Evolutionary conservation across 1,284 basidiomycete species (phyloP), one percentile per base, ranked within the genome.

Genomic region (Tilletia setariae): DNA sequence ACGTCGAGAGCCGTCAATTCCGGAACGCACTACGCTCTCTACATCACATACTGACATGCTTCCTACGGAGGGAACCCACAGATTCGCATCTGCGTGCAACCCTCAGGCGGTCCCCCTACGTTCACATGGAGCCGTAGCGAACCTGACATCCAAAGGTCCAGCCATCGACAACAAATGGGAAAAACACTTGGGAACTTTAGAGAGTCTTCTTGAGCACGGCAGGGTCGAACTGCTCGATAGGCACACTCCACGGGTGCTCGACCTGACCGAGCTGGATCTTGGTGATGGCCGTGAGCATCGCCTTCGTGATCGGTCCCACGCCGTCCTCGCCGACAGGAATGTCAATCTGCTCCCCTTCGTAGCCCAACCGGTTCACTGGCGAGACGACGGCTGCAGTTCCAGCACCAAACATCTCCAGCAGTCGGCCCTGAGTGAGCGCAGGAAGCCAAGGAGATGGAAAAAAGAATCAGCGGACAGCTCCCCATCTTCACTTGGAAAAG

Each of bases 361-460:
- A 98, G 9, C 94, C 94, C 79, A 90, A 88, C 46, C 85, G 84
- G 32, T 86, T 85, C 30, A 90, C 85, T 16, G 88, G 86, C 0
- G 86, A 86, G 25, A 90, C 86, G 32, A 89, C 84, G 9, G 77
- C 67, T 74, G 65, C 47, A 84, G 83, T 98, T 21, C 93, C 95
- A 23, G 91, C 86, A 64, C 95, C 96, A 80, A 98, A 99, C 73
- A 97, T 88, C 84, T 99, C 95, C 28, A 92, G 86, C 42, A 98
- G 87, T 16, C 84, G 85, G 11, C 93, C 92, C 19, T 87, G 56
- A 25, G 9, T 25, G 53, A 56, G 23, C 23, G 53, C 15, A 25
- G 23, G 2, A 53, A 53, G 49, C 2, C 19, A 1, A 53, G 11
- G 7, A 51, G 23, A 16, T 21, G 8, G 49, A 21, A 21, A 51